Evolutionary conservation across 805 yeast species (phyloP).

Genomic region (Wickerhamomyces silvicola): DNA sequence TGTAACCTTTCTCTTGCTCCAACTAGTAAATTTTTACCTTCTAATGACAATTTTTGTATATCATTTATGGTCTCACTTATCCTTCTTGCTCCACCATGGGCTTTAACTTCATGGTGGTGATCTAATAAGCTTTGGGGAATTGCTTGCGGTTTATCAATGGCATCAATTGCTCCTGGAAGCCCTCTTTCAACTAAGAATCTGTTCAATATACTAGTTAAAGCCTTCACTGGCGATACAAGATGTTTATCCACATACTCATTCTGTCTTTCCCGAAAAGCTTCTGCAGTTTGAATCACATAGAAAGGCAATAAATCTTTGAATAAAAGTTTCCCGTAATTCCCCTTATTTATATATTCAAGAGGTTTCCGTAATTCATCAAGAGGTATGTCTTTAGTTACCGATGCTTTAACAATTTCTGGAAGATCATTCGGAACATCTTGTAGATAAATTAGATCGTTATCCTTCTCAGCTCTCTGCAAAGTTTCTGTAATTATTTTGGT

Average conservation of each 20-base stretch:
- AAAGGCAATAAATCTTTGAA: slow-evolving; percentile 65
- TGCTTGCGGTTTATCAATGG: slow-evolving; percentile 45
- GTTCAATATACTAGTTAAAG: slow-evolving; percentile 38
- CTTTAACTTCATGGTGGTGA: slow-evolving; percentile 47
- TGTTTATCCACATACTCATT: slow-evolving; percentile 42
- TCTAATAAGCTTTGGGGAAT: slow-evolving; percentile 53
- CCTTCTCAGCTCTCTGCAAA: slow-evolving; percentile 56
- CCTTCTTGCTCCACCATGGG: slow-evolving; percentile 44
- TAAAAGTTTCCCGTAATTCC: slow-evolving; percentile 26
- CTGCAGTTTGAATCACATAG: slow-evolving; percentile 55
- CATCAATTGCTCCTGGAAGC: slow-evolving; percentile 59
- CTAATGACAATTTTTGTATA: slow-evolving; percentile 34
- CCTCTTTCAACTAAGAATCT: slow-evolving; percentile 40
- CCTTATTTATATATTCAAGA: slow-evolving; percentile 14
- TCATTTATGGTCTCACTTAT: slow-evolving; percentile 39
- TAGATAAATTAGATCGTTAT: slow-evolving; percentile 74
- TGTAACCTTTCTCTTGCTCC: slow-evolving; percentile 40
- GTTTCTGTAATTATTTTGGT: slow-evolving; percentile 35
- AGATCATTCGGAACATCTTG: slow-evolving; percentile 53
- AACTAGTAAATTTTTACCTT: slow-evolving; percentile 36
- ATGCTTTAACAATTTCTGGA: slow-evolving; percentile 38
- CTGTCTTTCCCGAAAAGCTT: slow-evolving; percentile 63
- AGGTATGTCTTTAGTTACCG: slow-evolving; percentile 47
- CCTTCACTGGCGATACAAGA: slow-evolving; percentile 40
- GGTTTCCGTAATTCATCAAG: slow-evolving; percentile 32